Conservation (phyloP, 805 yeast genomes). For the Saccharomycopsis selenospora region DNA sequence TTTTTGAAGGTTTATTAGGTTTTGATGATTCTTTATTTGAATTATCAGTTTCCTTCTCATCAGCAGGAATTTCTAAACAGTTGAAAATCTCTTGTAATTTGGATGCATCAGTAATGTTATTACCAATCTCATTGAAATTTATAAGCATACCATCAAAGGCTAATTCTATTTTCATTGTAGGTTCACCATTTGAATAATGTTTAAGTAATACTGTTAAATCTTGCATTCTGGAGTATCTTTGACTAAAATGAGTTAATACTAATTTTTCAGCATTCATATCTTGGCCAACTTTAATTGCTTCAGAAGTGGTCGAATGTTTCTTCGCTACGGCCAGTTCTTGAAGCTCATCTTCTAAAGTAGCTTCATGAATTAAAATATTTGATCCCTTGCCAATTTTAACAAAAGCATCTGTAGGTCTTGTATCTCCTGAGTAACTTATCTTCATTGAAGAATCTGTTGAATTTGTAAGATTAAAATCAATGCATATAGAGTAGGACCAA, state of each 20-base stretch:
- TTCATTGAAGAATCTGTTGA: slow-evolving; percentile 39
- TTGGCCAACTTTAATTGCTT: slow-evolving; percentile 66
- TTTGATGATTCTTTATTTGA: too few relatives aligned
- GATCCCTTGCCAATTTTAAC: slow-evolving; percentile 52
- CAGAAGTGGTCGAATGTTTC: slow-evolving; percentile 82
- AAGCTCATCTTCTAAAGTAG: slow-evolving; percentile 78
- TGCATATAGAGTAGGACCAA: slow-evolving; percentile 64
- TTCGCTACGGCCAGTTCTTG: slow-evolving; percentile 72
- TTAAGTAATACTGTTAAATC: slow-evolving; percentile 23
- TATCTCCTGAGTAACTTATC: slow-evolving; percentile 89
- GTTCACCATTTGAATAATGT: slow-evolving; percentile 29
- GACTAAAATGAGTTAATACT: slow-evolving; percentile 86
- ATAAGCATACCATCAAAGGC: slow-evolving; percentile 66
- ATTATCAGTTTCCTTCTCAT: too few relatives aligned
- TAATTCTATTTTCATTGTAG: slow-evolving; percentile 34
- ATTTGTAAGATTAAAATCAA: slow-evolving; percentile 36
- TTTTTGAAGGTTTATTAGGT: too few relatives aligned
- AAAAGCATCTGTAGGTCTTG: slow-evolving; percentile 70
- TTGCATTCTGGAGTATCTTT: slow-evolving; percentile 67
- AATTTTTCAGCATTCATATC: slow-evolving; percentile 66
- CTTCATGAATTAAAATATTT: slow-evolving; percentile 84
- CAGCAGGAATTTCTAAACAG: not conserved
- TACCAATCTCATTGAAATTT: slow-evolving; percentile 37
- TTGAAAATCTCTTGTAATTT: not conserved
- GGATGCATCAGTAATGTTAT: not conserved